phyloP scores from a whole-genome alignment of 345 rosid genomes.

The Acer yangbiense region DNA sequence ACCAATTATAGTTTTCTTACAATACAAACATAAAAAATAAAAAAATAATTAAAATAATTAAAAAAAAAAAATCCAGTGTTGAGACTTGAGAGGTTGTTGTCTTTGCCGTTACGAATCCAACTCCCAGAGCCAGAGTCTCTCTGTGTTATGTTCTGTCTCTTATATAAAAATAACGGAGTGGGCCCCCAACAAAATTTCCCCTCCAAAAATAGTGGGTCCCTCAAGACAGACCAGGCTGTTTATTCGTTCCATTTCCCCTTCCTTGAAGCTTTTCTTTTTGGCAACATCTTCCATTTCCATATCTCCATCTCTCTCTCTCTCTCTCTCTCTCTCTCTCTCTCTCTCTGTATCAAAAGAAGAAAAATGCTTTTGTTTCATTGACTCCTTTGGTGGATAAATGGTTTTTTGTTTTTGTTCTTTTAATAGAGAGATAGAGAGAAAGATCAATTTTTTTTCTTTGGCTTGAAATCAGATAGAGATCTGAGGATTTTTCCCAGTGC shows the following conservation, averaged over 20 bases:
- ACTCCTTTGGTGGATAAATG: neutral
- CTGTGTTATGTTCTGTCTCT: neutral
- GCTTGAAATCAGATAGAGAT: conserved; percentile 5
- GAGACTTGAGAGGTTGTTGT: neutral
- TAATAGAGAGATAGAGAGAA: neutral
- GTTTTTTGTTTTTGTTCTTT: neutral
- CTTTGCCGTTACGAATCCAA: neutral
- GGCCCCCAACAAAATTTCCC: neutral
- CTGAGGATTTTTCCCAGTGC: neutral
- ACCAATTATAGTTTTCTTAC: too few relatives aligned
- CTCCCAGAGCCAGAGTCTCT: neutral
- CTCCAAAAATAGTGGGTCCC: conserved; percentile 9
- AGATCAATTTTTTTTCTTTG: neutral
- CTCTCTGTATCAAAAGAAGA: neutral
- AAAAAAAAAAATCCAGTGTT: too few relatives aligned
- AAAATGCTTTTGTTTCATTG: neutral
- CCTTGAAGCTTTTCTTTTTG: conserved; percentile 13
- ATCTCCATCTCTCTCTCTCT: conserved; percentile 13
- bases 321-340: conserved; percentile 1
- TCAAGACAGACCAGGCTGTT: conserved; percentile 2
- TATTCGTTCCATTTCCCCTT: conserved; percentile 5
- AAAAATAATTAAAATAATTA: too few relatives aligned
- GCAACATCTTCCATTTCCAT: conserved; percentile 3
- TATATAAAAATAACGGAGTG: neutral
- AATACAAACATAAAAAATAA: too few relatives aligned